Percentiles rank a stretch among this genome's conserved stretches.
These are phyloP conservation scores for Tylopilus sp. DNA, from an alignment of 768 basidiomycete genomes.

Conservation along the genomic window DNA sequence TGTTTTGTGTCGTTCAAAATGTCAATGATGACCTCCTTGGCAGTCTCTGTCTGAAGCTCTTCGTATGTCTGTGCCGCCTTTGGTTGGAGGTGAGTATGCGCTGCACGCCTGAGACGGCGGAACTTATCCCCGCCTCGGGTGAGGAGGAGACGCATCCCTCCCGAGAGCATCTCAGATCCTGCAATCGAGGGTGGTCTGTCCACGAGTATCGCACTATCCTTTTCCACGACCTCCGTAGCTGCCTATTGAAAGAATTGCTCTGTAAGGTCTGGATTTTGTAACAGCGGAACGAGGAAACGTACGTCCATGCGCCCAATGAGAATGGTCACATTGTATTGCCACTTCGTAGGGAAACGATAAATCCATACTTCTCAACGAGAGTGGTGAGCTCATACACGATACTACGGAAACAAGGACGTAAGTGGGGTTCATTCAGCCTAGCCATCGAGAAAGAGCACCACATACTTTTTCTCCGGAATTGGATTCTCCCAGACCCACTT, in stretches of 20 bases:
- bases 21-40: no score
- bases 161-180: slow-evolving; percentile 51
- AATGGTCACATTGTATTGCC: no score
- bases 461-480: background rate
- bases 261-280: no score
- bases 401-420: background rate
- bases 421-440: no score
- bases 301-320: slow-evolving; percentile 18
- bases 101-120: slow-evolving; percentile 52
- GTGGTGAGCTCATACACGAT: slow-evolving; percentile 35
- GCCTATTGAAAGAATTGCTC: slow-evolving; percentile 46
- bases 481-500: slow-evolving; percentile 1
- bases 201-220: slow-evolving; percentile 46
- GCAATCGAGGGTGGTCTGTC: slow-evolving; percentile 51
- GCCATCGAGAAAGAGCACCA: background rate
- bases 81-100: no score
- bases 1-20: no score
- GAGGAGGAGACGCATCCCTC: slow-evolving; percentile 51
- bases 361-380: no score
- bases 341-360: slow-evolving; percentile 47
- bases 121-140: slow-evolving; percentile 49
- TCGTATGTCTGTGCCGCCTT: no score
- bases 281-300: slow-evolving; percentile 32
- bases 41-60: no score
- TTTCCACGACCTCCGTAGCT: slow-evolving; percentile 59